Conservation (phyloP, 1,284 basidiomycete genomes). For the Rhodotorula mucilaginosa region DNA sequence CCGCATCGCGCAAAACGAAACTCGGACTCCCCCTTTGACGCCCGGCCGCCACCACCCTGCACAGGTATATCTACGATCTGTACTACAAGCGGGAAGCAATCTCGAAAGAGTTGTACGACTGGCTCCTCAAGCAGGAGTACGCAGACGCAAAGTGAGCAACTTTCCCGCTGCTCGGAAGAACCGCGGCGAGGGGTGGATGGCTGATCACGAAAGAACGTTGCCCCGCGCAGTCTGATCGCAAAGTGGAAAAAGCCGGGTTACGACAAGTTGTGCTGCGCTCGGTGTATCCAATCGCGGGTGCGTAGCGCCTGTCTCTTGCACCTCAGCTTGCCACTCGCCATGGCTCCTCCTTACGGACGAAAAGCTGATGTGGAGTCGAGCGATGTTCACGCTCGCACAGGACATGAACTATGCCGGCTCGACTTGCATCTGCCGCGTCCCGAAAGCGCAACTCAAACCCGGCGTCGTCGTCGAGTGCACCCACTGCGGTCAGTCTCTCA, state of each 20-base stretch:
- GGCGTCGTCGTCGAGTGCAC: conserved; percentile 73
- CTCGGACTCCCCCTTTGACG: not conserved
- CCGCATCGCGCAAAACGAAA: too few species aligned
- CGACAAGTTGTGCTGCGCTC: conserved; percentile 94
- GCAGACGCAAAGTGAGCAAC: conserved; percentile 87
- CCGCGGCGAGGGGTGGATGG: too few species aligned
- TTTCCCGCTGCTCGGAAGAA: not conserved
- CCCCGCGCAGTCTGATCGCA: conserved; percentile 73
- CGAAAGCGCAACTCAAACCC: conserved; percentile 83
- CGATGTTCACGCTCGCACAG: conserved; percentile 50
- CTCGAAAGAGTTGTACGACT: conserved; percentile 90
- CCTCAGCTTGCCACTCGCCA: not conserved
- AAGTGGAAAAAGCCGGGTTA: conserved; percentile 99
- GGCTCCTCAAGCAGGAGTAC: conserved; percentile 96
- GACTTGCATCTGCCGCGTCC: conserved; percentile 97
- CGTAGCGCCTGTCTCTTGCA: conserved; percentile 38
- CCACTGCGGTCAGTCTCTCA: conserved; percentile 38
- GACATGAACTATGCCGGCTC: conserved; percentile 99
- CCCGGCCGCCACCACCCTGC: not conserved
- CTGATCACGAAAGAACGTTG: not conserved
- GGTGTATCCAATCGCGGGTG: conserved; percentile 93
- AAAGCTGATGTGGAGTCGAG: too few species aligned
- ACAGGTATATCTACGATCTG: conserved; percentile 90
- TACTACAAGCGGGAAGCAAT: conserved; percentile 99
- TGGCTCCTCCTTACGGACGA: too few species aligned